Evolutionary conservation across 2,329 filamentous ascomycete species (phyloP), one percentile per base, ranked within the genome.

Genomic region (Coniella lustricola): DNA sequence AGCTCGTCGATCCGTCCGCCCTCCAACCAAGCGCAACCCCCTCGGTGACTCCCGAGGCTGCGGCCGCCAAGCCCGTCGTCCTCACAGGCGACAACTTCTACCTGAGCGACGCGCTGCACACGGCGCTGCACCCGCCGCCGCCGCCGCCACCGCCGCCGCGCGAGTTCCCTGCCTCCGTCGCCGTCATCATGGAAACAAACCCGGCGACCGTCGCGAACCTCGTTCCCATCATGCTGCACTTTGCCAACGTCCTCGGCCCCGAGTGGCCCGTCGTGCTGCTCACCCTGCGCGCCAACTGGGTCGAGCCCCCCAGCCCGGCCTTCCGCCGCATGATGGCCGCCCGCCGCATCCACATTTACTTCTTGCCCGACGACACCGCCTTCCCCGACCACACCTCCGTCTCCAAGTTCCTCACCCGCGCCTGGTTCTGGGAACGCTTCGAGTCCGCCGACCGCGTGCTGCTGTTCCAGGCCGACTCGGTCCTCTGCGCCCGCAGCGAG

Each of bases 181-280:
- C 58, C 48, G 46, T 62, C 25, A 54, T 62, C 32, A 56, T 57
- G 48, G 59, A 61, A 49, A 59, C 59, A 7, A 73, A 80, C 21
- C 75, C 75, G 0, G 63, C 78, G 29, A n/a, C 40, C 22, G 43
- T 54, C 0, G 51, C 81, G 1, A 67, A 50, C 22, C 62, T 65
- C 3, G 62, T 59, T 44, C 50, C 62, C 12, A 54, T 58, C 22
- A 60, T 58, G 7, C 59, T 65, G 13, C 66, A 64, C 3, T 60
- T 68, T 29, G 56, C 62, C 4, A 47, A 52, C n/a, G 56, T 59
- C 0, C 65, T 73, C 4, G 71, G 70, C 1, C 67, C 69, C 9
- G 53, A 55, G 9, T 73, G 70, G 70, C 69, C 69, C 4, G 64
- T 74, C 34, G 59, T 72, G 18, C 64, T 72, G 36, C 70, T 67